Percentiles rank a stretch among this genome's conserved stretches.
Conservation (phyloP, 2,329 filamentous ascomycete genomes). For the Endothia cerciana region DNA sequence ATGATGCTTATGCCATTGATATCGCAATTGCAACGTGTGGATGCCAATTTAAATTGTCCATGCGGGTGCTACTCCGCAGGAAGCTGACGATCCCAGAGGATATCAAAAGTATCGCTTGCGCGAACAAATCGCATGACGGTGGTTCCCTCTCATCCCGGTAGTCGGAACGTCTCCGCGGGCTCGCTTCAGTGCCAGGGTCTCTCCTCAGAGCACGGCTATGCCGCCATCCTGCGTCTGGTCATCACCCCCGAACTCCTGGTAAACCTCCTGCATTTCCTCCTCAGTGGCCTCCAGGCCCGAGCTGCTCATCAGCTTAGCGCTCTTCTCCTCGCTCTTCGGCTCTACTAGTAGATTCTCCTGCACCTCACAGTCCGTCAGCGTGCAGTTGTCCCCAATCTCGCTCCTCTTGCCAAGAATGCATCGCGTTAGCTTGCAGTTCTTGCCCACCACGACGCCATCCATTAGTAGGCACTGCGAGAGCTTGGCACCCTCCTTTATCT, state of each 20-base stretch:
- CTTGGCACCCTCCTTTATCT: slow-evolving; percentile 83
- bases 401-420: slow-evolving; percentile 84
- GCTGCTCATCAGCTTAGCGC: slow-evolving; percentile 69
- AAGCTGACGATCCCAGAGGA: background rate
- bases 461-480: slow-evolving; percentile 88
- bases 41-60: background rate
- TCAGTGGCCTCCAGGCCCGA: slow-evolving; percentile 67
- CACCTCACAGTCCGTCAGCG: slow-evolving; percentile 88
- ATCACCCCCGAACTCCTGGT: slow-evolving; percentile 41
- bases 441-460: slow-evolving; percentile 86
- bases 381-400: slow-evolving; percentile 78
- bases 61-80: background rate
- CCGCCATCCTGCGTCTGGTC: slow-evolving; percentile 18
- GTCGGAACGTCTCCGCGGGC: background rate
- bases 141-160: background rate
- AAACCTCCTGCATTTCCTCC: slow-evolving; percentile 60
- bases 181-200: background rate
- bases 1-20: background rate
- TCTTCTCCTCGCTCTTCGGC: slow-evolving; percentile 71
- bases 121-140: background rate
- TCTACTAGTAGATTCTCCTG: slow-evolving; percentile 88
- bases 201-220: slow-evolving; percentile 16
- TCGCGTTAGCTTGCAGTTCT: slow-evolving; percentile 81
- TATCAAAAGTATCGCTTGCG: background rate
- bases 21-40: background rate